Percentiles rank a stretch among this genome's conserved stretches.
Conservation (phyloP, 108 stramenopile species). For the Cyclostephanos tholiformis region DNA sequence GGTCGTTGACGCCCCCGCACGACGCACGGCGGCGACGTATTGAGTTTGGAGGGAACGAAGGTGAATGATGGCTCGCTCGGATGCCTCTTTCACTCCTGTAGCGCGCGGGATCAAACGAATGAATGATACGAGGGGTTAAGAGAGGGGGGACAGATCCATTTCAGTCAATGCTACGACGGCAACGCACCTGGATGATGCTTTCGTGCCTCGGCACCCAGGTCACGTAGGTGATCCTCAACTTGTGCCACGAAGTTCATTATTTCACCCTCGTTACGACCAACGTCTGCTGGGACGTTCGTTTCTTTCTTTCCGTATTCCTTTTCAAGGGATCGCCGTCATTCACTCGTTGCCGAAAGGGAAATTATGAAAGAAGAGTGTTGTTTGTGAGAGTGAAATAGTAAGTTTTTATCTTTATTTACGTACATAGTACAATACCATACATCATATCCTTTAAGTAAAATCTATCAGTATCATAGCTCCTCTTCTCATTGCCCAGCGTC, state of each 20-base stretch:
- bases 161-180: not conserved
- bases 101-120: not conserved
- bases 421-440: too few relatives aligned
- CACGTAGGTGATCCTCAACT: constrained; percentile 89
- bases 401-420: too few relatives aligned
- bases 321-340: too few relatives aligned
- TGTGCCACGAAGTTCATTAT: constrained; percentile 88
- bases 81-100: constrained; percentile 82
- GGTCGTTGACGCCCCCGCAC: constrained; percentile 50
- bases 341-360: too few relatives aligned
- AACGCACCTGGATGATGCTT: constrained; percentile 83
- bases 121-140: not conserved
- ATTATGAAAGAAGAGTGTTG: too few relatives aligned
- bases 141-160: not conserved
- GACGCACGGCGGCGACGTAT: constrained; percentile 82
- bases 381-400: too few relatives aligned
- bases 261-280: not conserved
- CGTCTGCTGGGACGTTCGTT: not conserved
- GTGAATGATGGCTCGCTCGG: constrained; percentile 82
- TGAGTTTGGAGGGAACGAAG: constrained; percentile 74
- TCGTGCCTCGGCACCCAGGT: constrained; percentile 84
- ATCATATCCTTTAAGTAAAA: too few relatives aligned
- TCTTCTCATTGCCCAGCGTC: too few relatives aligned
- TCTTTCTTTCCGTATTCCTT: not conserved
- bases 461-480: too few relatives aligned